A percentile compares a stretch with the other conserved stretches of the same genome.
These are phyloP conservation scores for Xerocomus tenax DNA, from an alignment of 1,284 basidiomycete species.

Conservation along the genomic window DNA sequence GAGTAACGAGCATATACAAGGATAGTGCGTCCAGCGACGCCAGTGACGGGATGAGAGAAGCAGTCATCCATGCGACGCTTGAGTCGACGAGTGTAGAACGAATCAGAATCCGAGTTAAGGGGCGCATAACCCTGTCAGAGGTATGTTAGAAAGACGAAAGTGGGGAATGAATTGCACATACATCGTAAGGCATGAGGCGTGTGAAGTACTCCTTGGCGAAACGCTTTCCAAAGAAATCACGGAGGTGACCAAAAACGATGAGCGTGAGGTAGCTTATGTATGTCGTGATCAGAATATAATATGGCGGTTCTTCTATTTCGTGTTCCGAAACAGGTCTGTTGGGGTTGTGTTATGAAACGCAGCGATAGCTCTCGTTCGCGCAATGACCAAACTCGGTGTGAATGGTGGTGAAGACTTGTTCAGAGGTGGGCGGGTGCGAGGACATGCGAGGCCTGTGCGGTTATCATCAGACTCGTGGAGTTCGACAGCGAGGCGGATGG, in stretches of 20 bases:
- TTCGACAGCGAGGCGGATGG: too few species aligned
- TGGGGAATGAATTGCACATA: constrained; percentile 36
- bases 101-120: constrained; percentile 96
- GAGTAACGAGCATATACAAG: constrained; percentile 79
- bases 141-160: constrained; percentile 7
- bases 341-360: constrained; percentile 53
- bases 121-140: constrained; percentile 80
- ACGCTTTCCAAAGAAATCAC: constrained; percentile 92
- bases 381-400: constrained; percentile 87
- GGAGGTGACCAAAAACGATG: constrained; percentile 84
- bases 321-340: constrained; percentile 45
- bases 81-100: constrained; percentile 94
- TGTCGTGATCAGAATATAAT: constrained; percentile 85
- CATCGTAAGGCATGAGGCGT: constrained; percentile 75
- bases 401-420: constrained; percentile 64
- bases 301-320: constrained; percentile 74
- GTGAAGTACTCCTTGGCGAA: constrained; percentile 65
- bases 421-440: constrained; percentile 57
- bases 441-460: constrained; percentile 46
- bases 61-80: constrained; percentile 94
- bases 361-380: constrained; percentile 60
- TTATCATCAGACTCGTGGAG: constrained; percentile 49
- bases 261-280: constrained; percentile 86
- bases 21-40: constrained; percentile 92
- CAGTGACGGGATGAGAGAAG: constrained; percentile 89